A percentile compares a stretch with the other conserved stretches of the same genome.
Conservation (phyloP, 768 basidiomycete species). For the Leccinum disarticulatum region DNA sequence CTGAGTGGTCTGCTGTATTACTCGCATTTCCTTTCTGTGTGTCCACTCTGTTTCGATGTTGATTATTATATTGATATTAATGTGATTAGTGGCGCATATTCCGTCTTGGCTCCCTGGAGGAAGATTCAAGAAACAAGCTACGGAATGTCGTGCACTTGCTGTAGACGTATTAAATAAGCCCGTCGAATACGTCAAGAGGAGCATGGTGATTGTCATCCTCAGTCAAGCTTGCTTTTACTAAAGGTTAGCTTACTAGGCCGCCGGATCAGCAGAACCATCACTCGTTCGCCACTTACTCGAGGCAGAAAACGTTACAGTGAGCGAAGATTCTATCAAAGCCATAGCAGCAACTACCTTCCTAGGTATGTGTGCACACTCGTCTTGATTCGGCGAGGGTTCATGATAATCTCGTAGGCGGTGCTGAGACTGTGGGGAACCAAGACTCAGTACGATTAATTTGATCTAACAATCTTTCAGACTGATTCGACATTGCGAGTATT, state of each 20-base stretch:
- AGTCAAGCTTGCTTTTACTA: neutral
- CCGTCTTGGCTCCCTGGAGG: slow-evolving; percentile 38
- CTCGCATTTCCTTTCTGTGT: slow-evolving; percentile 28
- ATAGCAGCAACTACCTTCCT: slow-evolving; percentile 24
- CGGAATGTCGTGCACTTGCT: slow-evolving; percentile 22
- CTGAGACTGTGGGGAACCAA: slow-evolving; percentile 25
- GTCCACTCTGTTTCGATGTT: neutral
- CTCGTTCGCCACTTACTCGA: slow-evolving; percentile 21
- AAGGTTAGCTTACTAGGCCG: slow-evolving; percentile 6
- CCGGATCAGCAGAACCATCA: slow-evolving; percentile 23
- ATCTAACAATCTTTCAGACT: slow-evolving; percentile 11
- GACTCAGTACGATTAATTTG: neutral
- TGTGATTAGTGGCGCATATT: slow-evolving; percentile 22
- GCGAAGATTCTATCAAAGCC: slow-evolving; percentile 20
- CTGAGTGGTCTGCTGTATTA: slow-evolving; percentile 21
- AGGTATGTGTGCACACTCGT: slow-evolving; percentile 11
- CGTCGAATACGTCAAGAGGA: slow-evolving; percentile 20
- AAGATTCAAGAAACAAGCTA: slow-evolving; percentile 18
- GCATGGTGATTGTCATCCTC: slow-evolving; percentile 18
- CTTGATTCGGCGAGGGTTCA: neutral
- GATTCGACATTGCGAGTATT: slow-evolving; percentile 23
- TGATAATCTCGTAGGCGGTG: slow-evolving; percentile 17
- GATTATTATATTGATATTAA: neutral
- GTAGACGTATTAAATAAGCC: slow-evolving; percentile 22
- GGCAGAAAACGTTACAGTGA: neutral